Conservation (phyloP, 1,284 basidiomycete genomes). For the Rhizopogon parksii region DNA sequence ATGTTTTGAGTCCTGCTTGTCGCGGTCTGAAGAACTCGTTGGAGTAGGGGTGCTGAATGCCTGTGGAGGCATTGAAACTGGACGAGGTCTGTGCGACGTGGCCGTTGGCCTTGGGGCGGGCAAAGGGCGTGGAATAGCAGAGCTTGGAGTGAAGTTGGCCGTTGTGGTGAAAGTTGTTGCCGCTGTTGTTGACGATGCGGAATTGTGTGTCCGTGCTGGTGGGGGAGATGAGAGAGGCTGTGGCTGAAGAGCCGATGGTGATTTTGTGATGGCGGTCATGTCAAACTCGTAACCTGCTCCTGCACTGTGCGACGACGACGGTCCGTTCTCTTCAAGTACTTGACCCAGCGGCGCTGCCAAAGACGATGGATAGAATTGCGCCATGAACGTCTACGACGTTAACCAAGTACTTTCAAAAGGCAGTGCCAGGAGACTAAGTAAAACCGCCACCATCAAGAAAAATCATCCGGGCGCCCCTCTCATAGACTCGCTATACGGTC, state of each 20-base stretch:
- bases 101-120: conserved; percentile 21
- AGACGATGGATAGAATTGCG: conserved; percentile 29
- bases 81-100: conserved; percentile 42
- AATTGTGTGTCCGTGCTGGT: conserved; percentile 13
- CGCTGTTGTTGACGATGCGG: conserved; percentile 8
- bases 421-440: neutral
- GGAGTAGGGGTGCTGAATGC: conserved; percentile 31
- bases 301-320: conserved; percentile 31
- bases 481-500: no score
- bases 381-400: conserved; percentile 26
- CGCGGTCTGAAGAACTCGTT: conserved; percentile 28
- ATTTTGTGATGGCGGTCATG: conserved; percentile 30
- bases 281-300: conserved; percentile 54
- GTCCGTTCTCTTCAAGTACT: conserved; percentile 30
- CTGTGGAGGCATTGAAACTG: conserved; percentile 65
- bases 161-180: conserved; percentile 12
- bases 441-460: conserved; percentile 1
- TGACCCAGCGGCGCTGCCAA: conserved; percentile 22
- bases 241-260: conserved; percentile 22
- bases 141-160: conserved; percentile 13
- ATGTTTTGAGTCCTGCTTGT: conserved; percentile 29
- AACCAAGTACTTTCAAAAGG: neutral
- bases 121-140: conserved; percentile 21
- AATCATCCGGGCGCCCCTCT: neutral
- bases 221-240: conserved; percentile 15